Base-by-base conservation (phyloP, 345 rosid species). In the Camelina laxa region DNA sequence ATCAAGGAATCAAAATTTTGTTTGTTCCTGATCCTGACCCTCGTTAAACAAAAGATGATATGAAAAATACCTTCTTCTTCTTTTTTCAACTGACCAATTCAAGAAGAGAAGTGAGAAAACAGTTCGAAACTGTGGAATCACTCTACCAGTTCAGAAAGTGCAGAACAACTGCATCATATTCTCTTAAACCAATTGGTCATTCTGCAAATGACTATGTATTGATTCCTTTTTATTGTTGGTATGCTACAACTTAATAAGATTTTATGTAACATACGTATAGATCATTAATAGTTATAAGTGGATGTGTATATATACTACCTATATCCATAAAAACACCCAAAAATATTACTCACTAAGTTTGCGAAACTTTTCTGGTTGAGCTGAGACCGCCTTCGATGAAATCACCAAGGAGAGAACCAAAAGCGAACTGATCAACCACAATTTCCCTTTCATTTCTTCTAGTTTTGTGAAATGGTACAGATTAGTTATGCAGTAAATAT, bases 271-370 rank as follows among this genome's bases (percentile, higher is more conserved):
- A 27, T 57, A 31, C 38, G 13, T 31, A 31, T 33, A 27, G 5
- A 27, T 27, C 4, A 51, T 5, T 20, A 3, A 27, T 51, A n/a
- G n/a, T n/a, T n/a, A n/a, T n/a, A n/a, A n/a, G n/a, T n/a, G n/a
- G n/a, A n/a, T n/a, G n/a, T n/a, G n/a, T n/a, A n/a, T n/a, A n/a
- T n/a, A n/a, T n/a, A n/a, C n/a, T n/a, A 36, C 41, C 45, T 42
- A 14, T 42, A 14, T 15, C 16, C 49, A n/a, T 45, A 15, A 45
- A 17, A 45, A 15, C 19, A 15, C 44, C 13, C 0, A n/a, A 7
- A 44, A 14, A 6, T 7, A 47, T 24, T 2, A 63, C 67, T 63
- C 41, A 64, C 55, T 64, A 7, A 45, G 41, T 45, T 64, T 44
- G 15, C 69, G 41, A 17, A 47, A 30, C 6, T 30, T 47, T 24